These are phyloP conservation scores for Eimeria necatrix DNA, from an alignment of 169 alveolate genomes.

Conservation along the genomic window DNA sequence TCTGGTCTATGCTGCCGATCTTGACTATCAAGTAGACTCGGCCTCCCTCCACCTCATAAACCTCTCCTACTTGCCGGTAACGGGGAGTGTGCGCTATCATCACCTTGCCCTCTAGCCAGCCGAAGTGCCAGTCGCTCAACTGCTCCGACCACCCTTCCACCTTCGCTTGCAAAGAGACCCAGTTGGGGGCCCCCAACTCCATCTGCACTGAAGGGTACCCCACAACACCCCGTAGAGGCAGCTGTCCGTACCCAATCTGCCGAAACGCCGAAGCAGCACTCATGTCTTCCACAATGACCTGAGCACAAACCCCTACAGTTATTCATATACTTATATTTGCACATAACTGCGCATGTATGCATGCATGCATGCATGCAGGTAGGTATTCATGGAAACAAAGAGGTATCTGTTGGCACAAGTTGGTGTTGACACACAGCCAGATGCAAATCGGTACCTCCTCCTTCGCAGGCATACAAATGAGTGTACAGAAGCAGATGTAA, in stretches of 20 bases:
- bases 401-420: background rate
- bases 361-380: constrained; percentile 4
- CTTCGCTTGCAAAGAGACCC: background rate
- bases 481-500: background rate
- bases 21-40: constrained; percentile 54
- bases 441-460: background rate
- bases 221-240: background rate
- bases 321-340: too few species aligned
- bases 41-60: constrained; percentile 29
- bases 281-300: too few species aligned
- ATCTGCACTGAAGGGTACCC: background rate
- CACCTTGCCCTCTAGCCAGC: constrained; percentile 57
- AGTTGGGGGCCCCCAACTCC: background rate
- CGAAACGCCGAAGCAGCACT: background rate
- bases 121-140: background rate
- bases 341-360: background rate
- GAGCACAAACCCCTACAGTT: too few species aligned
- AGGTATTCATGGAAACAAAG: background rate
- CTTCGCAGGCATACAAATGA: constrained; percentile 16
- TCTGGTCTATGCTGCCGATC: constrained; percentile 59
- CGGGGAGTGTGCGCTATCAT: constrained; percentile 79
- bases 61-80: constrained; percentile 78
- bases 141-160: background rate
- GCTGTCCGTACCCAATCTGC: background rate
- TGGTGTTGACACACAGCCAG: background rate